These are phyloP conservation scores for Trichosanthes cucumerina DNA, from an alignment of 306 rosid genomes.

Conservation along the genomic window DNA sequence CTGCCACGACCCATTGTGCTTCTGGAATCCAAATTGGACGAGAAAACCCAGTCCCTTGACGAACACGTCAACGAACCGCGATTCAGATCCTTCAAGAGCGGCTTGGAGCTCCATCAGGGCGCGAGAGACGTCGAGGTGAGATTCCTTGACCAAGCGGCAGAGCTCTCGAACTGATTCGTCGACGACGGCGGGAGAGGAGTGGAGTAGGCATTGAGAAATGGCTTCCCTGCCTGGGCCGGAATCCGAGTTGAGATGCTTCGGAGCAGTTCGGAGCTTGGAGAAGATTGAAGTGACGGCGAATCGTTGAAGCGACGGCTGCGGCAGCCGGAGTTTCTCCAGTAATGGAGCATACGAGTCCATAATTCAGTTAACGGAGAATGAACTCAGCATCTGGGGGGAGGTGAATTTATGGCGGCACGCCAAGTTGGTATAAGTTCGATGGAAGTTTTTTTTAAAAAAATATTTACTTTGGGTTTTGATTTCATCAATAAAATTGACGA, in stretches of 20 bases:
- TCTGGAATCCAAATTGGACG: constrained; percentile 48
- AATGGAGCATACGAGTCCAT: constrained; percentile 58
- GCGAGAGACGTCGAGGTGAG: constrained; percentile 27
- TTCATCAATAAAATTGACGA: too few relatives aligned
- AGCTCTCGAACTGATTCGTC: constrained; percentile 81
- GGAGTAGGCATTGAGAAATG: constrained; percentile 54
- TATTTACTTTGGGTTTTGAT: too few relatives aligned
- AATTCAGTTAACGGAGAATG: not conserved
- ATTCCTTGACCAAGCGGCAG: constrained; percentile 59
- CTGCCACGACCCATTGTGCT: constrained; percentile 30
- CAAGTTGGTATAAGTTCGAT: too few relatives aligned
- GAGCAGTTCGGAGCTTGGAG: constrained; percentile 69
- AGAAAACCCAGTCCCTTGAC: constrained; percentile 73
- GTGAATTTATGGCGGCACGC: not conserved
- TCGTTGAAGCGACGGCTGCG: constrained; percentile 82
- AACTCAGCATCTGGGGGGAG: not conserved
- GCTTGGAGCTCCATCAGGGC: constrained; percentile 72
- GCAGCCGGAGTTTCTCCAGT: constrained; percentile 58
- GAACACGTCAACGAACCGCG: constrained; percentile 41
- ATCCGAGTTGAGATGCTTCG: constrained; percentile 40
- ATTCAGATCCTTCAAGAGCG: constrained; percentile 57
- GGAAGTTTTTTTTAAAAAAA: too few relatives aligned
- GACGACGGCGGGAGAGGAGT: constrained; percentile 54
- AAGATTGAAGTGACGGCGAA: constrained; percentile 73
- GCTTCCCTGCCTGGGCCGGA: constrained; percentile 74